Evolutionary conservation across 106 monocot genomes (phyloP), one percentile per base, ranked within the genome.

Genomic region (Acorus gramineus): DNA sequence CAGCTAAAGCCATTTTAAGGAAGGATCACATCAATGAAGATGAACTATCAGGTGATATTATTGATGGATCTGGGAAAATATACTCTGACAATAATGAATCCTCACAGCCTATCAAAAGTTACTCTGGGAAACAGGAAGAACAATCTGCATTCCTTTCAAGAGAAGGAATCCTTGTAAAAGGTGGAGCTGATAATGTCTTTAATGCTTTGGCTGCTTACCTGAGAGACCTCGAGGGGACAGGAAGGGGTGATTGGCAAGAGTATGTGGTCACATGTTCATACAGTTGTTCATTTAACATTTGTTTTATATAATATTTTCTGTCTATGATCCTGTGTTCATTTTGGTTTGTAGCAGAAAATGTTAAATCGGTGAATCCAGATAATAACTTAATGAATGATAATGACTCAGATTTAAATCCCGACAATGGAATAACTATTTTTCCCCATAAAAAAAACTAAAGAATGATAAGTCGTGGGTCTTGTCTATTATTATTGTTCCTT

Each of bases 211-310:
- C 91, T 65, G 96, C 85, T 53, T 96, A 91, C 59, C 52, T 96
- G 51, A 82, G 85, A 81, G 85, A 96, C 68, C 72, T 91, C 50
- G 96, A 96, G 61, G 96, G 90, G 65, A 87, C 90, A 61, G 74
- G 84, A 47, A 83, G 79, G 63, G 82, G 83, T 60, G 85, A 91
- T 81, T 96, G 85, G 85, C 91, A 96, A 64, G 87, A 96, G 96
- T 96, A 96, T 59, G 86, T 68, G 51, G 10, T 28, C 28, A 28
- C 28, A 0, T 28, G 28, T 28, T 28, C 28, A 28, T 28, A 28
- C 28, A 28, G 28, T 28, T 28, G 28, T 28, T 28, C 28, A 1
- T 28, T 28, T 28, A 28, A 28, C 28, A 28, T 28, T 28, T 28
- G 28, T 28, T 28, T 28, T 28, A 28, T 28, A 28, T 28, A 28